Percentiles rank a stretch among this genome's conserved stretches.
phyloP scores from a whole-genome alignment of 1,284 basidiomycete species.

The Cryptococcus sp. region DNA sequence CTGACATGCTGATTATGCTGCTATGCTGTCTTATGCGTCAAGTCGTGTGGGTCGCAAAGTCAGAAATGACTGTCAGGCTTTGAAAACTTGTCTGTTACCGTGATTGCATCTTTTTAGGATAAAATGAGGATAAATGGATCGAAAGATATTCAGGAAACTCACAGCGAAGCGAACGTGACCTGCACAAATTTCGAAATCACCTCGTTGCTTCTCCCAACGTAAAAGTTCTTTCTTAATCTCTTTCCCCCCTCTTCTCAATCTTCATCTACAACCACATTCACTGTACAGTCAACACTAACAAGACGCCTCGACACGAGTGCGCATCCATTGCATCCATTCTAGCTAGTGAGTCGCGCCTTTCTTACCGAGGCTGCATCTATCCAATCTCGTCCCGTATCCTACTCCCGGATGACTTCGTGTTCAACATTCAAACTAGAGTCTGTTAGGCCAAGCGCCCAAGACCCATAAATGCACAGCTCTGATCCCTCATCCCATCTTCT shows the following conservation, averaged over 20 bases:
- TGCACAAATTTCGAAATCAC: constrained; percentile 5
- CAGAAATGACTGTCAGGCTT: not conserved
- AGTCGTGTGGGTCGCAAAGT: not conserved
- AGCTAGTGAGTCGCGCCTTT: not conserved
- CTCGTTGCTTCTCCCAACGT: not conserved
- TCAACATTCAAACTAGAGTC: constrained; percentile 55
- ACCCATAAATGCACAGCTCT: constrained; percentile 54
- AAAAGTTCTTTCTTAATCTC: not conserved
- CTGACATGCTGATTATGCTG: constrained; percentile 32
- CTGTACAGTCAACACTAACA: not conserved
- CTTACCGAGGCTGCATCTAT: not conserved
- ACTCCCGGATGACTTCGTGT: constrained; percentile 51
- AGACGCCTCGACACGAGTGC: constrained; percentile 1
- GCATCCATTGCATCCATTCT: not conserved
- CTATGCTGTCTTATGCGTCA: not conserved
- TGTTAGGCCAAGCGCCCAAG: constrained; percentile 54
- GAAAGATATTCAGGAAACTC: constrained; percentile 5
- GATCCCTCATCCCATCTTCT: constrained; percentile 21
- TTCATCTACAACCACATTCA: constrained; percentile 1
- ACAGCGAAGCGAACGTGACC: not conserved
- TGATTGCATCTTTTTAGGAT: constrained; percentile 33
- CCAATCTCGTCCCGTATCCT: constrained; percentile 6
- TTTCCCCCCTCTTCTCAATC: not conserved
- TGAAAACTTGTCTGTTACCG: not conserved
- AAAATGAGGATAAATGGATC: constrained; percentile 23